Evolutionary conservation across 768 basidiomycete genomes (phyloP), one percentile per base, ranked within the genome.

Genomic region (Daedaleopsis nitida): DNA sequence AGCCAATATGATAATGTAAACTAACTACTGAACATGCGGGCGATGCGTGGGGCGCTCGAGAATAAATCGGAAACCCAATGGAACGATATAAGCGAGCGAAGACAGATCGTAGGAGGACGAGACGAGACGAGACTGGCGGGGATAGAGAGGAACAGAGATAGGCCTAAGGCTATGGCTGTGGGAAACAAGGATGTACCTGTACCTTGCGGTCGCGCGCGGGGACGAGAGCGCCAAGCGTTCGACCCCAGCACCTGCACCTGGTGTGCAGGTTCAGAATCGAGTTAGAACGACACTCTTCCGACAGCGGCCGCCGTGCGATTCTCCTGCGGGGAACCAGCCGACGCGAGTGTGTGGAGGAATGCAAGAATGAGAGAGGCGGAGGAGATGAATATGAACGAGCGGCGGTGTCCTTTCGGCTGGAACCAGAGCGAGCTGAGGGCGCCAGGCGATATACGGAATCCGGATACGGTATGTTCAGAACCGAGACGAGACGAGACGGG

Each of bases 361-460:
- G 52, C 60, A 48, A 48, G 47, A 49, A 49, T 24, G 4, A 11
- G 54, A 42, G 19, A 24, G 42, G 14, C 12, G 47, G 49, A 43
- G 55, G 52, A 12, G 54, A 55, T 32, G 39, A 37, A 39, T 35
- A n/a, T 38, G 55, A 67, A 61, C 38, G 58, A 64, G 61, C 55
- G 64, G 64, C 60, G 61, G 66, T 62, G 62, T 66, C 64, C 68
- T 61, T 67, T 65, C 59, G 50, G 63, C 65, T 56, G 65, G 62
- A 64, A 60, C 65, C 68, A 65, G 59, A 66, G 68, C 64, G 58
- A 48, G 27, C 60, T 48, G 34, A 38, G 42, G 44, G 57, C 52
- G 53, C 57, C n/a, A 44, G 37, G 49, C 42, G 19, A 23, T 62
- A 45, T 60, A 57, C 52, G 55, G 27, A 32, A 45, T 60, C 53